phyloP scores from a whole-genome alignment of 768 basidiomycete species.

The Rubroboletus satanas region DNA sequence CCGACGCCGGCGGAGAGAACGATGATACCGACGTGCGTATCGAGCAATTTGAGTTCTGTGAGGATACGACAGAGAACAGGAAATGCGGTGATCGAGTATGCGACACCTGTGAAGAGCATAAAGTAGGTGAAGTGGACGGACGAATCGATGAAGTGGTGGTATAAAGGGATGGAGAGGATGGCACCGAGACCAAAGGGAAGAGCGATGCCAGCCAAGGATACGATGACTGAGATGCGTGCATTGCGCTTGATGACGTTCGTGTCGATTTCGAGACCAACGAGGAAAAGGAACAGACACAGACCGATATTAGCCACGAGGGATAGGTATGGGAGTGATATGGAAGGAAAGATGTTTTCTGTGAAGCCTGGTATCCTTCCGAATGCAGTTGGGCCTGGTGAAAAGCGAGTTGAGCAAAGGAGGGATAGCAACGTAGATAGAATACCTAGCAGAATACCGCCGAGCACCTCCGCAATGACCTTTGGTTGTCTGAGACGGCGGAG shows the following conservation, averaged over 20 bases:
- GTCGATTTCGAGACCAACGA: slow-evolving; percentile 93
- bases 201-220: slow-evolving; percentile 80
- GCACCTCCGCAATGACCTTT: slow-evolving; percentile 76
- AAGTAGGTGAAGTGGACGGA: slow-evolving; percentile 79
- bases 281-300: slow-evolving; percentile 82
- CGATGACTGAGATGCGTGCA: slow-evolving; percentile 58
- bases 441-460: slow-evolving; percentile 89
- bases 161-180: slow-evolving; percentile 56
- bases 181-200: slow-evolving; percentile 87
- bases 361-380: slow-evolving; percentile 87
- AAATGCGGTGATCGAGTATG: slow-evolving; percentile 85
- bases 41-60: slow-evolving; percentile 85
- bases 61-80: slow-evolving; percentile 85
- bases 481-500: slow-evolving; percentile 82
- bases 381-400: slow-evolving; percentile 41
- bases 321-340: slow-evolving; percentile 66
- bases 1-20: slow-evolving; percentile 92
- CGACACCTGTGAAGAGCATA: slow-evolving; percentile 91
- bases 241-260: slow-evolving; percentile 72
- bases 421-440: slow-evolving; percentile 36
- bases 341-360: slow-evolving; percentile 79
- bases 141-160: slow-evolving; percentile 50
- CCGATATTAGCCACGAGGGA: slow-evolving; percentile 88
- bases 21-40: slow-evolving; percentile 88
- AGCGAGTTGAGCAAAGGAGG: background rate